These are phyloP conservation scores for Aspergillus aculeatinus DNA, from an alignment of 2,329 filamentous ascomycete genomes.

Conservation along the genomic window DNA sequence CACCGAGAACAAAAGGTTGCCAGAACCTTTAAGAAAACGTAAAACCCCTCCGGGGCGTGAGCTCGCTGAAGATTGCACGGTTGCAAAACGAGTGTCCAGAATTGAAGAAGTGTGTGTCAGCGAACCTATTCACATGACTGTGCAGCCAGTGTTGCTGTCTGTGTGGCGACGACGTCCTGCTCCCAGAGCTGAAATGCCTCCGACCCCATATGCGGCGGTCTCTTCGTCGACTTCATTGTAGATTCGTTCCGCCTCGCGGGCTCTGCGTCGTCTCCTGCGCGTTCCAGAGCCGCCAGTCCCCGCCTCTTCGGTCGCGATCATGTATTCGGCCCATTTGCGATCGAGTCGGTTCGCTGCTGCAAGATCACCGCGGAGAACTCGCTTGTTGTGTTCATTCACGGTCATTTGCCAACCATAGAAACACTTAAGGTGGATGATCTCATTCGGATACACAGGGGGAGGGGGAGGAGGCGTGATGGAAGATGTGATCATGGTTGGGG, in stretches of 20 bases:
- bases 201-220: slow-evolving; percentile 41
- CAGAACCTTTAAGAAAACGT: slow-evolving; percentile 13
- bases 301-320: slow-evolving; percentile 87
- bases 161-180: slow-evolving; percentile 58
- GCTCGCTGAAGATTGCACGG: not conserved
- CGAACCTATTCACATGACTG: slow-evolving; percentile 58
- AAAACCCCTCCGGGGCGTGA: not conserved
- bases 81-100: not conserved
- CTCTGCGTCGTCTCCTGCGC: slow-evolving; percentile 70
- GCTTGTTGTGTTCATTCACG: slow-evolving; percentile 87
- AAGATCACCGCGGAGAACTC: slow-evolving; percentile 75
- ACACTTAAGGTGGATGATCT: slow-evolving; percentile 84
- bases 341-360: slow-evolving; percentile 74
- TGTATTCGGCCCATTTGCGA: slow-evolving; percentile 88
- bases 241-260: slow-evolving; percentile 75
- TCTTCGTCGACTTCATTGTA: slow-evolving; percentile 80
- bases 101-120: not conserved
- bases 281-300: slow-evolving; percentile 60
- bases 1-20: slow-evolving; percentile 10
- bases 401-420: slow-evolving; percentile 96
- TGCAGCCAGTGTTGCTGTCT: slow-evolving; percentile 60
- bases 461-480: slow-evolving; percentile 28
- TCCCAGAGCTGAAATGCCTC: slow-evolving; percentile 39
- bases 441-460: slow-evolving; percentile 59
- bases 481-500: slow-evolving; percentile 21